Conservation (phyloP, 345 rosid genomes). For the Lepidium sativum region DNA sequence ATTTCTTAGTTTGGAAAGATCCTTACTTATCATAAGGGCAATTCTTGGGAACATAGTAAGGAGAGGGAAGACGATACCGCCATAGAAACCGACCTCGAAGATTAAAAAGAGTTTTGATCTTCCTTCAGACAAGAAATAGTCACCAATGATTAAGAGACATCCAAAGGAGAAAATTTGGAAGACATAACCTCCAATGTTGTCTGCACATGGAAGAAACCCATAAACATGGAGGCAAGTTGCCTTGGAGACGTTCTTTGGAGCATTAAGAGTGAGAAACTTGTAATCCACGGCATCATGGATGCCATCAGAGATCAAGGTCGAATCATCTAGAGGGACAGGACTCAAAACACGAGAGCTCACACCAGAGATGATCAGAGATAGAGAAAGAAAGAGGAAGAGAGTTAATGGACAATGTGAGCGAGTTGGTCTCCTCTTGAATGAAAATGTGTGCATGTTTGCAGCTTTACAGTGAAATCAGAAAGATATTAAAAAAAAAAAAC, state of each 20-base stretch:
- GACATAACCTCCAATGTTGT: constrained; percentile 23
- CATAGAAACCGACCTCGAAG: constrained; percentile 28
- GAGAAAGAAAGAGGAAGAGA: background rate
- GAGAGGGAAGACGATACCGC: constrained; percentile 27
- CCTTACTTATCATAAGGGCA: constrained; percentile 22
- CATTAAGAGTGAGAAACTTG: constrained; percentile 14
- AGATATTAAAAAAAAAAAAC: background rate
- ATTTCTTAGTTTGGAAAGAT: background rate
- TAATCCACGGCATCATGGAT: background rate
- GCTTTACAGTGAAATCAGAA: background rate
- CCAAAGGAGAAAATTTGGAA: constrained; percentile 30
- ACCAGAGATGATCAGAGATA: constrained; percentile 8
- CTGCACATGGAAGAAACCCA: constrained; percentile 34
- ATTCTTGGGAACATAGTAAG: constrained; percentile 31
- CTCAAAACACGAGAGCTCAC: constrained; percentile 25
- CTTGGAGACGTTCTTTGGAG: constrained; percentile 12
- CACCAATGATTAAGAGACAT: constrained; percentile 26
- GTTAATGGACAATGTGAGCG: background rate
- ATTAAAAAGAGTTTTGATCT: constrained; percentile 26
- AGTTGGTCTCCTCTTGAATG: constrained; percentile 1
- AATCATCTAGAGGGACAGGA: constrained; percentile 2
- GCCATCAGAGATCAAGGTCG: constrained; percentile 22
- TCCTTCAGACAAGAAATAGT: constrained; percentile 28
- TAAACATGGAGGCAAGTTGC: constrained; percentile 27
- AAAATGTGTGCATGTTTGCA: constrained; percentile 18